Percentiles rank a stretch among this genome's conserved stretches.
Conservation (phyloP, 2,329 filamentous ascomycete genomes). For the Cercospora zeina region DNA sequence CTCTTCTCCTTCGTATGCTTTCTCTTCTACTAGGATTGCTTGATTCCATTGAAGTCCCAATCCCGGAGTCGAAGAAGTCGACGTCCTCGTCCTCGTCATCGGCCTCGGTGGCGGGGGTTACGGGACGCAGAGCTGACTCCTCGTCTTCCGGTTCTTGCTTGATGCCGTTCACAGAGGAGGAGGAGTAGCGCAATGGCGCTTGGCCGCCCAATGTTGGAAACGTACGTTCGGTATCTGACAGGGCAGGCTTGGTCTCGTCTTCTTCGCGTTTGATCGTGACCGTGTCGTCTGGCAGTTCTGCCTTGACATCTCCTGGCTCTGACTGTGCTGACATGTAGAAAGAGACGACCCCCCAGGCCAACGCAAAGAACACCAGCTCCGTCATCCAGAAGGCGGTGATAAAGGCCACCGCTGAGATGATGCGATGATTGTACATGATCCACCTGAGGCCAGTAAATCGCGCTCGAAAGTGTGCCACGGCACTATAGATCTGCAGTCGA, state of each 20-base stretch:
- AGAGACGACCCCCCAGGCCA: constrained; percentile 63
- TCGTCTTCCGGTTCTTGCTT: constrained; percentile 38
- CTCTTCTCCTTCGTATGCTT: constrained; percentile 36
- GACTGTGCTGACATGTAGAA: constrained; percentile 41
- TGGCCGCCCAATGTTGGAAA: constrained; percentile 53
- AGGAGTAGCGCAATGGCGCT: constrained; percentile 42
- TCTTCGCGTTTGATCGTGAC: constrained; percentile 28
- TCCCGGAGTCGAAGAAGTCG: constrained; percentile 49
- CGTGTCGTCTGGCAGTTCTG: constrained; percentile 24
- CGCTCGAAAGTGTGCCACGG: constrained; percentile 68
- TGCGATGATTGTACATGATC: constrained; percentile 81
- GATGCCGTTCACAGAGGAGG: constrained; percentile 26
- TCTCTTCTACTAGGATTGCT: constrained; percentile 34
- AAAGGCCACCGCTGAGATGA: constrained; percentile 68
- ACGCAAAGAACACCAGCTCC: constrained; percentile 66
- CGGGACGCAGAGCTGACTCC: constrained; percentile 25
- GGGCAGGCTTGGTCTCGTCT: constrained; percentile 28
- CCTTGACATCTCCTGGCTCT: constrained; percentile 21
- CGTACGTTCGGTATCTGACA: constrained; percentile 52
- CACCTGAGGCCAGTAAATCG: constrained; percentile 71
- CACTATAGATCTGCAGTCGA: constrained; percentile 72
- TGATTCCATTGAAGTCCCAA: constrained; percentile 53
- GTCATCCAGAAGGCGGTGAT: constrained; percentile 73
- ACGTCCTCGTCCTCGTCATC: constrained; percentile 50
- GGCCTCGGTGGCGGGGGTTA: constrained; percentile 34